Evolutionary conservation across 192 early-diverging fungal species (phyloP).

Genomic region (Mortierella claussenii): DNA sequence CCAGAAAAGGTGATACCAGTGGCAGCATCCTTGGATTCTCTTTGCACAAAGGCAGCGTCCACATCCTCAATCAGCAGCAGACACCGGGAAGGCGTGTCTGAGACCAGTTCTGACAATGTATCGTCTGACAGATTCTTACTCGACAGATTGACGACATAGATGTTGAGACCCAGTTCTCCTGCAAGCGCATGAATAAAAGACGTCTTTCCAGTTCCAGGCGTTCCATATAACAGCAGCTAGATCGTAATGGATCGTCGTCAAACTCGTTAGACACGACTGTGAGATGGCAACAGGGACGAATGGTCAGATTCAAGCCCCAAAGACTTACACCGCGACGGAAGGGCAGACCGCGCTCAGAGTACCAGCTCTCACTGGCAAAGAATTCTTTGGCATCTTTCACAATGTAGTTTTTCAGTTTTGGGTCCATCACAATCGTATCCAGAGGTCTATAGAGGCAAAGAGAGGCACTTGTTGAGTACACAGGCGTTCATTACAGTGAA

Average conservation of each 20-base stretch:
- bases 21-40: constrained; percentile 53
- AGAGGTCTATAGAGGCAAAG: constrained; percentile 50
- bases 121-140: constrained; percentile 75
- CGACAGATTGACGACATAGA: constrained; percentile 75
- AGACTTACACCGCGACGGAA: constrained; percentile 67
- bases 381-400: constrained; percentile 63
- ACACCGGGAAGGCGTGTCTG: constrained; percentile 65
- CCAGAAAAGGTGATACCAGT: constrained; percentile 65
- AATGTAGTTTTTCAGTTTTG: constrained; percentile 56
- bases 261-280: too few species aligned
- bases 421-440: constrained; percentile 64
- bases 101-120: constrained; percentile 58
- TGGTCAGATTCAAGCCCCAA: too few species aligned
- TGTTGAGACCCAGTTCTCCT: constrained; percentile 78
- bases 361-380: constrained; percentile 67
- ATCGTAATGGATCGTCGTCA: background rate
- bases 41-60: constrained; percentile 75
- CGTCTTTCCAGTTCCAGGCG: constrained; percentile 82
- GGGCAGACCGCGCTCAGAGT: constrained; percentile 67
- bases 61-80: constrained; percentile 79
- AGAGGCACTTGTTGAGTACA: background rate
- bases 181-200: constrained; percentile 75
- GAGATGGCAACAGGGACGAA: too few species aligned
- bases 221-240: constrained; percentile 70
- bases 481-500: background rate